Conservation (phyloP, 2,329 filamentous ascomycete genomes). For the Calonectria ilicicola region DNA sequence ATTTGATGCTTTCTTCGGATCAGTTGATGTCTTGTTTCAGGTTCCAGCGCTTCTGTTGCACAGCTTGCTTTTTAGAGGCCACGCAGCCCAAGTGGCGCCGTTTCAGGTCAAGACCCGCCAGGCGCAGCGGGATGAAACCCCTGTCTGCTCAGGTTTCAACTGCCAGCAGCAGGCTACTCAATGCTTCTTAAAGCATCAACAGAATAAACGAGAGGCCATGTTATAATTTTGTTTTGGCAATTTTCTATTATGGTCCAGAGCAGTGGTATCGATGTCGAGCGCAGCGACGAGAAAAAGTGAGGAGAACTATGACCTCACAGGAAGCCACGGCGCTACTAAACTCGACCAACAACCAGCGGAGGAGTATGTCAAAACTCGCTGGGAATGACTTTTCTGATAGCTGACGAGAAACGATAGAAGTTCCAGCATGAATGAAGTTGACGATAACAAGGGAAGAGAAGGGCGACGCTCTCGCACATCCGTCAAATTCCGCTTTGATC, state of each 20-base stretch:
- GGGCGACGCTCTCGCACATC: not conserved
- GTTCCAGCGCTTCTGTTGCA: not conserved
- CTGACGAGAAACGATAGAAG: not conserved
- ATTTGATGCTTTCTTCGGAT: not conserved
- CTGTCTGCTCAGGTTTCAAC: not conserved
- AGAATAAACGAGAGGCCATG: no score
- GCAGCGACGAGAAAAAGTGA: not conserved
- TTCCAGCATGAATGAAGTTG: no score
- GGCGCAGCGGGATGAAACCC: not conserved
- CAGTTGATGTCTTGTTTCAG: not conserved
- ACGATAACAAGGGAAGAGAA: not conserved
- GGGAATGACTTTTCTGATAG: not conserved
- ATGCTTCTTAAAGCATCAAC: no score
- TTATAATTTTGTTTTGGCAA: no score
- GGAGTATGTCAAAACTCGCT: not conserved
- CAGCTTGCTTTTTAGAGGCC: not conserved
- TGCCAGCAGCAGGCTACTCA: not conserved
- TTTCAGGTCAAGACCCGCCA: not conserved
- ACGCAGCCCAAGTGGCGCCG: not conserved
- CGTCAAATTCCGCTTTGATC: not conserved
- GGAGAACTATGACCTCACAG: not conserved
- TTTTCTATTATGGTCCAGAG: not conserved
- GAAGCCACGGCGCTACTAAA: not conserved
- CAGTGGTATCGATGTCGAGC: not conserved
- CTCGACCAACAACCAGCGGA: not conserved